Evolutionary conservation across 768 basidiomycete species (phyloP).

Genomic region (Agrocybe praecox): DNA sequence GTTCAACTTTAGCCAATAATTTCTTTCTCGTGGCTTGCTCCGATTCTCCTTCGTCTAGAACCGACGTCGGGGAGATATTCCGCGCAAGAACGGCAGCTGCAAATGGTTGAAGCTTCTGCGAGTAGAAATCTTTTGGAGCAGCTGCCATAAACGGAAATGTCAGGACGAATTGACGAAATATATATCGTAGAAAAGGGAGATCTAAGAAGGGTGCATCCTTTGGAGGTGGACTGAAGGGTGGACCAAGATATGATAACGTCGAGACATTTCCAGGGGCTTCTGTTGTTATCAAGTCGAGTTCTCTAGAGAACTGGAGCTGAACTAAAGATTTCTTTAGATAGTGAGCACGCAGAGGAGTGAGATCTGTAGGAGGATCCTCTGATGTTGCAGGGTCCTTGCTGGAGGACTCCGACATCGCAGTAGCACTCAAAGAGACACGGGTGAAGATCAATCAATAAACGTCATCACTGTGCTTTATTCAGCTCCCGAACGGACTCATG

Average conservation of each 20-base stretch:
- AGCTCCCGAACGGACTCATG: slow-evolving; percentile 10
- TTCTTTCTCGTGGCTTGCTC: slow-evolving; percentile 67
- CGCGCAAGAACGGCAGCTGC: slow-evolving; percentile 79
- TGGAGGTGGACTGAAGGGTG: slow-evolving; percentile 78
- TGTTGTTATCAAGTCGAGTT: slow-evolving; percentile 70
- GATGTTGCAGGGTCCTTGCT: neutral
- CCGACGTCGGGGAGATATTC: slow-evolving; percentile 66
- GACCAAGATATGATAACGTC: slow-evolving; percentile 85
- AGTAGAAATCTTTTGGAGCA: slow-evolving; percentile 91
- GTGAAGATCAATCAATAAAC: slow-evolving; percentile 5
- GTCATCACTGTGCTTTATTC: no score
- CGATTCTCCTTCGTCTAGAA: slow-evolving; percentile 55
- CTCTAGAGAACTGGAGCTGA: slow-evolving; percentile 80
- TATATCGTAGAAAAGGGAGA: slow-evolving; percentile 85
- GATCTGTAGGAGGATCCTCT: slow-evolving; percentile 26
- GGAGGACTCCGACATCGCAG: neutral
- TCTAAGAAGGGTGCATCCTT: slow-evolving; percentile 61
- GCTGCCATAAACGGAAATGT: slow-evolving; percentile 94
- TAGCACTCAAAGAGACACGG: neutral
- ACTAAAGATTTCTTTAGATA: slow-evolving; percentile 98
- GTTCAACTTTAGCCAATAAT: slow-evolving; percentile 77
- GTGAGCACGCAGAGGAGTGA: slow-evolving; percentile 91
- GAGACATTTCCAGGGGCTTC: slow-evolving; percentile 41
- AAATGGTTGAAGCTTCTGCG: slow-evolving; percentile 94
- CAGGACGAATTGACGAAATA: slow-evolving; percentile 91